phyloP scores from a whole-genome alignment of 495 filamentous ascomycete genomes.

The Aspergillus steynii region DNA sequence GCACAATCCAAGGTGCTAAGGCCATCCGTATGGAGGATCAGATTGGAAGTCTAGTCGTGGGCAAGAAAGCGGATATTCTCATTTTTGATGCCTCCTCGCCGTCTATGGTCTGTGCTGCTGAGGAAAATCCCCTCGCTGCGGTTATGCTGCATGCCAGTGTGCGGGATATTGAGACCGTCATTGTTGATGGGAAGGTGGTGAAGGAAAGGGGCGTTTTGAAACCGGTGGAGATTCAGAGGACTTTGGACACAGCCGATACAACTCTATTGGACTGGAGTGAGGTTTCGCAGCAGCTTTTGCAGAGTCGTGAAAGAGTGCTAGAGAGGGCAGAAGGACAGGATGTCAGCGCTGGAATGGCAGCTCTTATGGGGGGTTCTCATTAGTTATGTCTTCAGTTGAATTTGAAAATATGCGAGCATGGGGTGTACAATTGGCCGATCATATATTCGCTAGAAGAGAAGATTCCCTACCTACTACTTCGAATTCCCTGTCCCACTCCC shows the following conservation, averaged over 20 bases:
- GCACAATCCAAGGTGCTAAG: conserved; percentile 48
- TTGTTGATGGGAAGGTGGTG: conserved; percentile 45
- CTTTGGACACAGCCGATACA: conserved; percentile 14
- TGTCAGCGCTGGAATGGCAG: no score
- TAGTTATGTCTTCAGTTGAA: no score
- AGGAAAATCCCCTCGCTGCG: conserved; percentile 46
- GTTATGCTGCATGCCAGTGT: conserved; percentile 45
- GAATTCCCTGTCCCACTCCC: neutral
- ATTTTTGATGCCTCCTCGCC: conserved; percentile 45
- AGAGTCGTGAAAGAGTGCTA: conserved; percentile 23
- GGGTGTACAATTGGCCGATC: no score
- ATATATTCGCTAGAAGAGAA: no score
- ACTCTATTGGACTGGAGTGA: conserved; percentile 28
- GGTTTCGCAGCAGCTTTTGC: conserved; percentile 23
- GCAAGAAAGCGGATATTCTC: conserved; percentile 48
- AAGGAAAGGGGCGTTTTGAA: conserved; percentile 35
- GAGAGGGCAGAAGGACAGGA: no score
- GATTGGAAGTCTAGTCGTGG: conserved; percentile 46
- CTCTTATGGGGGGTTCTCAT: no score
- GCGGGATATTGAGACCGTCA: conserved; percentile 49
- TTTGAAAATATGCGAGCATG: no score
- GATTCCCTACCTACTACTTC: no score
- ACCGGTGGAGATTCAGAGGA: conserved; percentile 24
- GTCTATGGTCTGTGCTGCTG: conserved; percentile 41
- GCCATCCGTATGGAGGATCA: conserved; percentile 43